phyloP scores from a whole-genome alignment of 2,329 filamentous ascomycete species.

The Helminthosporium solani region DNA sequence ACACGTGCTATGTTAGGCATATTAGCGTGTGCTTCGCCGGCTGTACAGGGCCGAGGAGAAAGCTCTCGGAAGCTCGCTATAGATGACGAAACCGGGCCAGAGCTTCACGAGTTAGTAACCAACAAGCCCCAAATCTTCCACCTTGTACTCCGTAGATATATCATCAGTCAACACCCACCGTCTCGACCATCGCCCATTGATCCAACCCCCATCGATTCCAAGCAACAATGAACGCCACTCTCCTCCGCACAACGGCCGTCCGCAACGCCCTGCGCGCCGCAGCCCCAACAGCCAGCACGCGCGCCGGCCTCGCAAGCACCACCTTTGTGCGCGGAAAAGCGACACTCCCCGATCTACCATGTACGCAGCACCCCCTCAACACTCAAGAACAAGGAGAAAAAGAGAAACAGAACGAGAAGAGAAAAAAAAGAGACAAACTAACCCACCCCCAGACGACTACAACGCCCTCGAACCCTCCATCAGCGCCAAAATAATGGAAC shows the following conservation, averaged over 20 bases:
- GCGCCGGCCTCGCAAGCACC: slow-evolving; percentile 67
- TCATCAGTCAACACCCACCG: slow-evolving; percentile 3
- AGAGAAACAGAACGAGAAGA: too few relatives aligned
- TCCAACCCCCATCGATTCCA: slow-evolving; percentile 13
- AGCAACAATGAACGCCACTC: slow-evolving; percentile 68
- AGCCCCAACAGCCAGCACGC: slow-evolving; percentile 59
- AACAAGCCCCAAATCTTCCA: neutral
- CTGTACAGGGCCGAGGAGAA: neutral
- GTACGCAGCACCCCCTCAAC: slow-evolving; percentile 49
- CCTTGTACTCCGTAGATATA: slow-evolving; percentile 7
- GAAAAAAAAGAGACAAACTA: too few relatives aligned
- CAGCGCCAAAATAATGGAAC: slow-evolving; percentile 92
- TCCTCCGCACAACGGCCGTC: slow-evolving; percentile 70
- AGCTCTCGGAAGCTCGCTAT: slow-evolving; percentile 19
- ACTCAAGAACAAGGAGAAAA: neutral
- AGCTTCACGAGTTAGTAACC: slow-evolving; percentile 2
- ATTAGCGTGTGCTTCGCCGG: slow-evolving; percentile 16
- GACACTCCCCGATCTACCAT: slow-evolving; percentile 84
- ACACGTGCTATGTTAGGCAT: neutral
- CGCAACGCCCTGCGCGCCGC: slow-evolving; percentile 71
- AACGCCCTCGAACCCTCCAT: slow-evolving; percentile 84
- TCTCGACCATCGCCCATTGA: slow-evolving; percentile 23
- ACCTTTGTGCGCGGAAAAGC: slow-evolving; percentile 85
- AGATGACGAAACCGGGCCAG: slow-evolving; percentile 30
- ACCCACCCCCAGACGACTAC: slow-evolving; percentile 77